Evolutionary conservation across 805 yeast species (phyloP).

Genomic region (Komagataella mondaviorum): DNA sequence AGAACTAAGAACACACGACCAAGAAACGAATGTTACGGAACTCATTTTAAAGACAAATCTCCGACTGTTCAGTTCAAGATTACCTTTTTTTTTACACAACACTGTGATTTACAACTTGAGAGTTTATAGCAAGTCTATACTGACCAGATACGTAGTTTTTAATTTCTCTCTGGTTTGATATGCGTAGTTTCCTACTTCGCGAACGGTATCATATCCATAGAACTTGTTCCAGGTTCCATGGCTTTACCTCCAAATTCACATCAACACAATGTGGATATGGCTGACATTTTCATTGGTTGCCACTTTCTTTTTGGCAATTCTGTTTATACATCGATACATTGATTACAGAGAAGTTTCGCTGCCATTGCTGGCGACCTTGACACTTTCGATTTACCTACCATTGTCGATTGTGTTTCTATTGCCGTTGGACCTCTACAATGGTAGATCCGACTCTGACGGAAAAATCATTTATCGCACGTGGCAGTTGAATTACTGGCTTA

Average conservation of each 20-base stretch:
- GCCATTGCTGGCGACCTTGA: slow-evolving; percentile 10
- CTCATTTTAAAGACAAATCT: background rate
- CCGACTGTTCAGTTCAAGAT: background rate
- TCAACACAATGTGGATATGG: background rate
- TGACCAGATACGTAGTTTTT: background rate
- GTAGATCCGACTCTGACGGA: slow-evolving; percentile 19
- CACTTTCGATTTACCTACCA: slow-evolving; percentile 59
- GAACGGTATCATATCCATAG: background rate
- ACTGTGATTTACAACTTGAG: background rate
- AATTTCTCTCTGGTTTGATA: background rate
- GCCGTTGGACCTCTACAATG: slow-evolving; percentile 62
- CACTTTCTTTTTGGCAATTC: background rate
- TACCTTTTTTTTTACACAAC: background rate
- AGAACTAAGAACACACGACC: background rate
- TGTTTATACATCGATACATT: background rate
- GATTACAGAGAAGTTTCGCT: background rate
- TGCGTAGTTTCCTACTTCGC: background rate
- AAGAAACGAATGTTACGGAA: background rate
- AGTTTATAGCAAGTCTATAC: background rate
- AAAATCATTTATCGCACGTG: slow-evolving; percentile 42
- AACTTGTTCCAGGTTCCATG: background rate
- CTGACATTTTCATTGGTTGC: background rate
- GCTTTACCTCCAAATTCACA: background rate
- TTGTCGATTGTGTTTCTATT: slow-evolving; percentile 58
- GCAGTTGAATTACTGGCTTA: slow-evolving; percentile 70